Conservation (phyloP, 1,284 basidiomycete genomes). For the Macrocybe sp. region DNA sequence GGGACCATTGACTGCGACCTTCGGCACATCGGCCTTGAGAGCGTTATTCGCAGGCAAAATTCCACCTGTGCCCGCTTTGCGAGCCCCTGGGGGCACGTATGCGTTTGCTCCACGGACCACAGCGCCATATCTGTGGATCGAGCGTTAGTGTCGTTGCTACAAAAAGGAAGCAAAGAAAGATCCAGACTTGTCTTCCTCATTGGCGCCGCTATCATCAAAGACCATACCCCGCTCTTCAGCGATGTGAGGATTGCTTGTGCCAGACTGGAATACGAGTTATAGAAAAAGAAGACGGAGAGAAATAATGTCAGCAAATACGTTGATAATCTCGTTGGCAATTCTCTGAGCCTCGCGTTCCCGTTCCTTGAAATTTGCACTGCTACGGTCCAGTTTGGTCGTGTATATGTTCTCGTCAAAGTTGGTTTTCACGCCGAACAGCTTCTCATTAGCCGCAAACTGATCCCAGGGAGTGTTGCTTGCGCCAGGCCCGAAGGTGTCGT, state of each 20-base stretch:
- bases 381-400: slow-evolving; percentile 91
- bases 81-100: slow-evolving; percentile 68
- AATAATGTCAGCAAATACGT: slow-evolving; percentile 41
- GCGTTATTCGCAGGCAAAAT: slow-evolving; percentile 18
- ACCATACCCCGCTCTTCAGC: slow-evolving; percentile 82
- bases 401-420: slow-evolving; percentile 93
- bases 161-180: slow-evolving; percentile 14
- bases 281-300: slow-evolving; percentile 4
- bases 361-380: slow-evolving; percentile 82
- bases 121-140: slow-evolving; percentile 73
- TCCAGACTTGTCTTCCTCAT: slow-evolving; percentile 92
- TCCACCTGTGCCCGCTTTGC: slow-evolving; percentile 24
- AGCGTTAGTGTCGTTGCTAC: not conserved
- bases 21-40: slow-evolving; percentile 52
- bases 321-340: slow-evolving; percentile 89
- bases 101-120: slow-evolving; percentile 87
- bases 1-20: slow-evolving; percentile 66
- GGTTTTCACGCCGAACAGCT: slow-evolving; percentile 88
- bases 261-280: slow-evolving; percentile 36
- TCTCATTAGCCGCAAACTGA: slow-evolving; percentile 94
- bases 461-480: slow-evolving; percentile 71
- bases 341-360: slow-evolving; percentile 84
- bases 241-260: slow-evolving; percentile 78
- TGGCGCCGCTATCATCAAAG: slow-evolving; percentile 68
- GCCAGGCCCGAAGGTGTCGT: slow-evolving; percentile 62